Conservation (phyloP, 164 flowering plant species). For the Euptelea pleiosperma region DNA sequence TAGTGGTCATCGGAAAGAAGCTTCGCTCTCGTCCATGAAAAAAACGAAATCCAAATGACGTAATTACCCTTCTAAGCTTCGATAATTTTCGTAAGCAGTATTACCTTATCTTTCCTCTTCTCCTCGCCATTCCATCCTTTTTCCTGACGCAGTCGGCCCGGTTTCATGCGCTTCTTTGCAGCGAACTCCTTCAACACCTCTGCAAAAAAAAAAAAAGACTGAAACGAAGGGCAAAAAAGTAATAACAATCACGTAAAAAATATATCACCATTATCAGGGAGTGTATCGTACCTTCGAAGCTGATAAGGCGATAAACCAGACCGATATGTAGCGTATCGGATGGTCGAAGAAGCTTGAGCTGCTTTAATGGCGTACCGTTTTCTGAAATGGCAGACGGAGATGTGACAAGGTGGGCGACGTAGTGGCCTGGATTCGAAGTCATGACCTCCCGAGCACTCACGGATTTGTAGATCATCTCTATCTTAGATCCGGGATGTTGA, state of each 20-base stretch:
- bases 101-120: slow-evolving; percentile 19
- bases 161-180: slow-evolving; percentile 50
- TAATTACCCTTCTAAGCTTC: background rate
- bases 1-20: too few species aligned
- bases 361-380: slow-evolving; percentile 37
- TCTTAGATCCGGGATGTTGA: slow-evolving; percentile 46
- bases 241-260: too few species aligned
- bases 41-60: too few species aligned
- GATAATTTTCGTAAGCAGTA: too few species aligned
- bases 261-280: background rate
- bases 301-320: slow-evolving; percentile 61
- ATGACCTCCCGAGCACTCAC: slow-evolving; percentile 59
- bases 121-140: slow-evolving; percentile 26
- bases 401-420: slow-evolving; percentile 45
- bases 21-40: too few species aligned
- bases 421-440: slow-evolving; percentile 66
- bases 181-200: slow-evolving; percentile 72
- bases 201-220: slow-evolving; percentile 20
- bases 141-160: slow-evolving; percentile 46
- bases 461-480: slow-evolving; percentile 56
- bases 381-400: slow-evolving; percentile 23
- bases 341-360: slow-evolving; percentile 65
- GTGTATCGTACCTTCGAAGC: slow-evolving; percentile 49
- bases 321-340: slow-evolving; percentile 58
- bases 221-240: background rate